Percentiles rank a stretch among this genome's conserved stretches.
phyloP scores from a whole-genome alignment of 1,284 basidiomycete species.

The Pyrrhoderma lamaoense region DNA sequence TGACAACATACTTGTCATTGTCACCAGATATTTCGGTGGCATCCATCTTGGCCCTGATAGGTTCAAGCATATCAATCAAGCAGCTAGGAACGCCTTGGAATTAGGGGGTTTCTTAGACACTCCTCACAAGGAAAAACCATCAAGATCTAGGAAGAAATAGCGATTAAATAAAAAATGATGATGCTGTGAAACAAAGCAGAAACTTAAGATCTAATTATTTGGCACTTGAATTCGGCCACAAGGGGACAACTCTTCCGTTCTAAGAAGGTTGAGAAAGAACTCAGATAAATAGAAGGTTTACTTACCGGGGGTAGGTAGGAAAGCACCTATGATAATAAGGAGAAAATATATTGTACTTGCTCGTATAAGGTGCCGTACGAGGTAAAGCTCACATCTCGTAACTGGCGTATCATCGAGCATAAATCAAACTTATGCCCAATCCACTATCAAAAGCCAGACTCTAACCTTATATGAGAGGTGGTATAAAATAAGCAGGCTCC shows the following conservation, averaged over 20 bases:
- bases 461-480: not conserved
- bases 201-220: no score
- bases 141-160: slow-evolving; percentile 13
- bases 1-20: slow-evolving; percentile 78
- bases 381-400: slow-evolving; percentile 51
- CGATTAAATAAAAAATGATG: not conserved
- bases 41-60: slow-evolving; percentile 81
- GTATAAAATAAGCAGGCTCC: not conserved
- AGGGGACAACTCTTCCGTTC: no score
- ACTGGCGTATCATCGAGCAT: slow-evolving; percentile 78
- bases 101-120: slow-evolving; percentile 69
- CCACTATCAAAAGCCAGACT: not conserved
- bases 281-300: no score
- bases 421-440: slow-evolving; percentile 22
- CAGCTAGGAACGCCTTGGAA: slow-evolving; percentile 80
- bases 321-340: no score
- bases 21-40: slow-evolving; percentile 77
- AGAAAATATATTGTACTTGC: slow-evolving; percentile 34
- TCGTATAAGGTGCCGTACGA: slow-evolving; percentile 78
- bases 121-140: slow-evolving; percentile 9
- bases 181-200: not conserved
- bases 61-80: slow-evolving; percentile 91
- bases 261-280: not conserved
- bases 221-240: no score
- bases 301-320: no score